Evolutionary conservation across 2,329 filamentous ascomycete genomes (phyloP), one percentile per base, ranked within the genome.

Genomic region (Beauveria pseudobassiana): DNA sequence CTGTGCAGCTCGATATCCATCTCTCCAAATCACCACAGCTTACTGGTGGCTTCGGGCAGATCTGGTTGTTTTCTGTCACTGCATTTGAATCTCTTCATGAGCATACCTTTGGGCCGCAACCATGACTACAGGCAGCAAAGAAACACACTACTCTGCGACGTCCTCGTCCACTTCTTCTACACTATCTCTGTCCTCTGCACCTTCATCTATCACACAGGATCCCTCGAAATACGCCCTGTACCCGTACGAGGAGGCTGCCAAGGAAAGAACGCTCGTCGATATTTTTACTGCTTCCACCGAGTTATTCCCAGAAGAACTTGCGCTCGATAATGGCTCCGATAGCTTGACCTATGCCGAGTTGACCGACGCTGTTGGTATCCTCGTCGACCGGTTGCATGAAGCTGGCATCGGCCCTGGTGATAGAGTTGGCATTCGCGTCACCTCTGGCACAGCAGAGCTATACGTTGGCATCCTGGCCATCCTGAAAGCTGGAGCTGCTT

Each of bases 391-490:
- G 28, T 53, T 67, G 12, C 48, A 54, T 12, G 62, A 43, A 3
- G 57, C 54, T 2, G 65, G 66, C 26, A 55, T 67, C 34, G 61
- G 64, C 3, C 60, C 60, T 9, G 65, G 66, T 14, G 66, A 66
- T 30, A 53, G 63, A 12, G 61, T 67, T 22, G 66, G 66, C 22
- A 57, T 67, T 3, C 63, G 65, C 12, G 61, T 66, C 12, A 65
- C 54, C n/a, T 67, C 66, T 3, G 66, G 66, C 12, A 61, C 65
- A 2, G 45, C 62, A 10, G 64, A 66, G 48, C 63, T 67, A 4
- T 67, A 67, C 42, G 57, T 64, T 20, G 26, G 62, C 59, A 67
- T 67, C 20, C 64, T 67, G 8, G 63, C 63, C 12, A 51, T 67
- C n/a, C 38, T 67, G 3, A 50, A 61, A 6, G 63, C 64, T 9